Conservation (phyloP, 2,329 filamentous ascomycete species). For the Cercospora sp. region DNA sequence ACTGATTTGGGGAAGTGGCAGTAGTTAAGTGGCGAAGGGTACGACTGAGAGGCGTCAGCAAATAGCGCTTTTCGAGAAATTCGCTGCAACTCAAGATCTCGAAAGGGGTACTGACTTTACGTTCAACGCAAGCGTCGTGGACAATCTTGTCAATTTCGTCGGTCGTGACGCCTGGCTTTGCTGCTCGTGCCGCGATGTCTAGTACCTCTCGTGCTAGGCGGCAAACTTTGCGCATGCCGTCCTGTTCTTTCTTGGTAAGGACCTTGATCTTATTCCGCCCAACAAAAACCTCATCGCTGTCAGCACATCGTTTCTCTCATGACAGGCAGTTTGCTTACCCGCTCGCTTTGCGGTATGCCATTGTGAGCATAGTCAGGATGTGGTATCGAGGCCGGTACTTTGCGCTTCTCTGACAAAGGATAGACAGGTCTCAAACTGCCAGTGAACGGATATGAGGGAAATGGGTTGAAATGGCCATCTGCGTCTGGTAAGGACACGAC, state of each 20-base stretch:
- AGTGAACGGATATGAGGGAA: conserved; percentile 81
- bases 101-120: conserved; percentile 66
- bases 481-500: conserved; percentile 85
- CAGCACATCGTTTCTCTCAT: conserved; percentile 4
- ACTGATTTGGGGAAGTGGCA: conserved; percentile 96
- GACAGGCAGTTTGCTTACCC: conserved; percentile 55
- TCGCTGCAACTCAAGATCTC: neutral
- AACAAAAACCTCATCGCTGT: conserved; percentile 45
- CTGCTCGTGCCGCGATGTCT: conserved; percentile 81
- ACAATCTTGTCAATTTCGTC: conserved; percentile 94
- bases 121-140: conserved; percentile 90
- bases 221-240: conserved; percentile 92
- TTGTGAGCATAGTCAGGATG: conserved; percentile 86
- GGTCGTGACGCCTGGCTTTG: conserved; percentile 89
- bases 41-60: conserved; percentile 62
- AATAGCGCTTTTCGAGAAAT: neutral
- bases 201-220: conserved; percentile 84
- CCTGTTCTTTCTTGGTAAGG: conserved; percentile 75
- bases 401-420: conserved; percentile 67
- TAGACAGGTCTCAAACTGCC: conserved; percentile 76
- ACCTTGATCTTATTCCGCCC: conserved; percentile 80
- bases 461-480: conserved; percentile 88
- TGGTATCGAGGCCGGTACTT: conserved; percentile 75
- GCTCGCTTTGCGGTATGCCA: conserved; percentile 70
- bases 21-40: conserved; percentile 94